Percentiles rank a stretch among this genome's conserved stretches.
Conservation (phyloP, 2,329 filamentous ascomycete species). For the Fusarium sambucinum region DNA sequence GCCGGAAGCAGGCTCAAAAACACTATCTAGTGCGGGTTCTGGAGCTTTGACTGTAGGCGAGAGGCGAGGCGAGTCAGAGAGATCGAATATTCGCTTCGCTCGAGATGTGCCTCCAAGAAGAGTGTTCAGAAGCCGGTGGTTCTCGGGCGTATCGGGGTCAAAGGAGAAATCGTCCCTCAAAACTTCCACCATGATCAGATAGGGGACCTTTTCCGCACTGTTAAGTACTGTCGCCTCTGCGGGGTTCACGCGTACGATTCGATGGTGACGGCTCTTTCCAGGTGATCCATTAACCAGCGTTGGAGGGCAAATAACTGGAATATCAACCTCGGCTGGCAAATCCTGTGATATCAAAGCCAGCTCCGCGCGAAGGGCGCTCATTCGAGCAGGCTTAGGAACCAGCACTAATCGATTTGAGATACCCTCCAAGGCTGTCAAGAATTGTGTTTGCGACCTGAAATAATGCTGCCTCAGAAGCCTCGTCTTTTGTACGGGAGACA, state of each 20-base stretch:
- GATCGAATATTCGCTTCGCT: conserved; percentile 73
- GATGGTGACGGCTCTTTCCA: conserved; percentile 81
- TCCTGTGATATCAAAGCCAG: conserved; percentile 84
- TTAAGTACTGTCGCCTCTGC: conserved; percentile 87
- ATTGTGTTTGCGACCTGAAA: conserved; percentile 84
- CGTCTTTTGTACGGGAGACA: conserved; percentile 76
- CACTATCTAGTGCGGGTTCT: conserved; percentile 72
- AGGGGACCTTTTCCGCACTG: conserved; percentile 88
- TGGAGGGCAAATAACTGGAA: conserved; percentile 83
- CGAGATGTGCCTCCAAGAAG: conserved; percentile 69
- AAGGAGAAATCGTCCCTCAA: conserved; percentile 86
- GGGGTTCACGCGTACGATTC: conserved; percentile 85
- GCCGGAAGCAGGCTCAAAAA: conserved; percentile 84
- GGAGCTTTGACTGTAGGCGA: conserved; percentile 56
- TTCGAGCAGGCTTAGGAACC: conserved; percentile 82
- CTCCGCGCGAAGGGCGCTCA: conserved; percentile 85
- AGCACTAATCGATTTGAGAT: conserved; percentile 87
- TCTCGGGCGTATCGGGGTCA: conserved; percentile 79
- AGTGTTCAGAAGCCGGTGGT: conserved; percentile 71
- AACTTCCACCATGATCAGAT: conserved; percentile 86
- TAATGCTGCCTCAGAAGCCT: conserved; percentile 82
- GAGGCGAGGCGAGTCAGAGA: conserved; percentile 72
- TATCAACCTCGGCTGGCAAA: conserved; percentile 84
- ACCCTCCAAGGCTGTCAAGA: conserved; percentile 82
- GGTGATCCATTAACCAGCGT: conserved; percentile 79